A percentile compares a stretch with the other conserved stretches of the same genome.
Conservation (phyloP, 2,329 filamentous ascomycete species). For the Canariomyces notabilis region DNA sequence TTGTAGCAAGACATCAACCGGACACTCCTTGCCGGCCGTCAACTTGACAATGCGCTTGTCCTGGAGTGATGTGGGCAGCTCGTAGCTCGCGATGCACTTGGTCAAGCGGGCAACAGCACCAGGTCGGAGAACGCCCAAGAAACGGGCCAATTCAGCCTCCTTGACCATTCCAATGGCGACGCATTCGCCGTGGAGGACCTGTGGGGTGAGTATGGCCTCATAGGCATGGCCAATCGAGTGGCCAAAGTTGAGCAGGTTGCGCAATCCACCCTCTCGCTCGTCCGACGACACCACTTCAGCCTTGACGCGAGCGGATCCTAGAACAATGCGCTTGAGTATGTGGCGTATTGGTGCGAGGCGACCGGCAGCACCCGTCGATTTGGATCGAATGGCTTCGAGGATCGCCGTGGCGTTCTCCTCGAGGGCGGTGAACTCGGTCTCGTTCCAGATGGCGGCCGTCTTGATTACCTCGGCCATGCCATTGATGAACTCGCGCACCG, state of each 20-base stretch:
- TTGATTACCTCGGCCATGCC: constrained; percentile 98
- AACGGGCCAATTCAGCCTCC: constrained; percentile 87
- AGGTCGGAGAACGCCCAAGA: constrained; percentile 77
- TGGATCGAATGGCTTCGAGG: constrained; percentile 63
- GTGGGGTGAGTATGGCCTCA: constrained; percentile 90
- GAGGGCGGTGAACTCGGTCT: constrained; percentile 75
- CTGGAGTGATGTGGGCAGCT: constrained; percentile 75
- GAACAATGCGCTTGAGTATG: constrained; percentile 71
- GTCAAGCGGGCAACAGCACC: constrained; percentile 83
- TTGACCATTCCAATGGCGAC: constrained; percentile 98
- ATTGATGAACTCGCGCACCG: constrained; percentile 90
- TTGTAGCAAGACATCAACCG: constrained; percentile 75
- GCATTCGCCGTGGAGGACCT: constrained; percentile 91
- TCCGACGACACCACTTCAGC: constrained; percentile 91
- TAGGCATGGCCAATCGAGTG: constrained; percentile 97
- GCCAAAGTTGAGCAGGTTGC: constrained; percentile 94
- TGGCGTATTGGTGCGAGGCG: constrained; percentile 63
- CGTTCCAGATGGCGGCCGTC: constrained; percentile 94
- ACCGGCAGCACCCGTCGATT: constrained; percentile 43
- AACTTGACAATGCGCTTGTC: constrained; percentile 79
- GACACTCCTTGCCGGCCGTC: constrained; percentile 81
- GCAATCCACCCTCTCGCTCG: constrained; percentile 86
- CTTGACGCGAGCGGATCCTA: constrained; percentile 89
- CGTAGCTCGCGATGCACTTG: constrained; percentile 94
- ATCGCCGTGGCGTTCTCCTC: constrained; percentile 78